Evolutionary conservation across 2,329 filamentous ascomycete species (phyloP).

Genomic region (Ophiostoma sp.): DNA sequence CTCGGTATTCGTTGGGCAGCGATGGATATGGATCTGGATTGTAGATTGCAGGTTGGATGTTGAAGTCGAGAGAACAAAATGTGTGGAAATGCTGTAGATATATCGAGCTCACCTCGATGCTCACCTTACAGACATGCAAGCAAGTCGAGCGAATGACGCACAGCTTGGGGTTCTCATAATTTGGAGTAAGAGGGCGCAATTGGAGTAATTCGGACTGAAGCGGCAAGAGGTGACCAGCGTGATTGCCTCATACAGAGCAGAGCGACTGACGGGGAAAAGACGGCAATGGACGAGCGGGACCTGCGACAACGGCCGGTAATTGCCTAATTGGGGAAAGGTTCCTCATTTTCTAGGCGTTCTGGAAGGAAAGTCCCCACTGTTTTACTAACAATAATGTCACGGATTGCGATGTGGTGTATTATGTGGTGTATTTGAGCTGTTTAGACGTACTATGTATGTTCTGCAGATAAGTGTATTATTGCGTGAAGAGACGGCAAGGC

Average conservation of each 20-base stretch:
- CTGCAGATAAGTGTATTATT: background rate
- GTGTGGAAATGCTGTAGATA: background rate
- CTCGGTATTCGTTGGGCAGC: constrained; percentile 13
- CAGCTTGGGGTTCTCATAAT: background rate
- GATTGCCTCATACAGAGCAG: too few species aligned
- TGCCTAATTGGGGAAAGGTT: constrained; percentile 14
- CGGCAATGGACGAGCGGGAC: background rate
- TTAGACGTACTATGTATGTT: background rate
- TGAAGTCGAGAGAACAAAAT: background rate
- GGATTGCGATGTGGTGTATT: background rate
- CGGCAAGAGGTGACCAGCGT: background rate
- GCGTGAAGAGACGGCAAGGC: background rate
- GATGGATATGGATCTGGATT: background rate
- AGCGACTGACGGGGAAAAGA: background rate
- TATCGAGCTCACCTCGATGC: background rate
- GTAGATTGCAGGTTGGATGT: background rate
- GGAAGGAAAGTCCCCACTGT: background rate
- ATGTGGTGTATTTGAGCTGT: background rate
- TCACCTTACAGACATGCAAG: background rate
- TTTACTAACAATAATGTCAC: background rate
- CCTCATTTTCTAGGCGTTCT: background rate
- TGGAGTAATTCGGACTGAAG: background rate
- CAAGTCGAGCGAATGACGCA: background rate
- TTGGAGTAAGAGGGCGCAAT: background rate
- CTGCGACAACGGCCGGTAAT: constrained; percentile 9